Base-by-base conservation (phyloP, 768 basidiomycete genomes). In the Russula olivacea region DNA sequence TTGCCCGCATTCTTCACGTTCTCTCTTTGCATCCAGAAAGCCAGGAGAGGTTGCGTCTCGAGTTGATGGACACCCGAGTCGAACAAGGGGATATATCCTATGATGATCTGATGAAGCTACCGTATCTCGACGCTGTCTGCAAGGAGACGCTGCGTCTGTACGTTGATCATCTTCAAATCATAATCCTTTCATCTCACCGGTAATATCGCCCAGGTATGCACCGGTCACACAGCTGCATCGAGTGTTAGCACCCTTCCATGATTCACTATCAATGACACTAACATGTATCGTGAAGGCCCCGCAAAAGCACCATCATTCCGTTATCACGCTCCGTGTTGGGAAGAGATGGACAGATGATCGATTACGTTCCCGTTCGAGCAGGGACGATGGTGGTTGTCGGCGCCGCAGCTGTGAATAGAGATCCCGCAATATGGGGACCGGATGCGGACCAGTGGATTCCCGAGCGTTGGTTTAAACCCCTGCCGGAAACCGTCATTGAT, bases 91-190 rank as follows among this genome's bases (percentile, higher is more conserved):
- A 71, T 38, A 50, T 73, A 30, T 59, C 69, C 6, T 74, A 74
- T 54, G 76, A 78, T 61, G 71, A 69, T 10, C 68, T 80, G 5
- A 72, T 71, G 51, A 58, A 70, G 3, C 68, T 80, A 21, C 72
- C 76, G 0, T 76, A 76, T 66, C 72, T 79, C 30, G 78, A 79
- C 49, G 70, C 70, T 12, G 69, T 76, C 41, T 72, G 72, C 58
- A 69, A 72, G 23, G 76, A 76, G 65, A 73, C 71, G 1, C 66
- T 76, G 14, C 68, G 75, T 1, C 40, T 72, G 68, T 71, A 48
- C 50, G 70, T 70, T 14, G 15, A 9, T 3, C 14, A 12, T 51
- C 17, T 9, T 0, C 10, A 9, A 21, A 21, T 51, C 41, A 50
- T 28, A 11, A 34, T 17, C 38, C 19, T 32, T 23, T 14, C 14